Conservation (phyloP, 2,329 filamentous ascomycete species). For the Orbilia quercus region DNA sequence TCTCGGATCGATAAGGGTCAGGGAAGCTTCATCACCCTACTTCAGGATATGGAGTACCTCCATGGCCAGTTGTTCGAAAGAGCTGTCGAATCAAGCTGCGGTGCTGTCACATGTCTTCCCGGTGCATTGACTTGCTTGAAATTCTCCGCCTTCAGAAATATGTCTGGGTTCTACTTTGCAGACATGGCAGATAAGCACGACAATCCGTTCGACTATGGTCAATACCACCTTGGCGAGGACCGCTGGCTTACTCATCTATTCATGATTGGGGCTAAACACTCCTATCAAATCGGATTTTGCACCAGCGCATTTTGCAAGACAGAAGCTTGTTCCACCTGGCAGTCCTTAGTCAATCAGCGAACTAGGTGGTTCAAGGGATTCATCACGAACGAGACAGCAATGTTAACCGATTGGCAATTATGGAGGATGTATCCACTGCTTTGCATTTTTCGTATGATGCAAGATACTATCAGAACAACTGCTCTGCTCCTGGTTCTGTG, state of each 20-base stretch:
- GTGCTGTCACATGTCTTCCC: constrained; percentile 91
- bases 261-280: constrained; percentile 94
- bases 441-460: constrained; percentile 87
- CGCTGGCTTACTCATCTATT: constrained; percentile 97
- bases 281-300: constrained; percentile 97
- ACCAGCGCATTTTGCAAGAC: constrained; percentile 98
- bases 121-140: constrained; percentile 95
- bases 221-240: constrained; percentile 94
- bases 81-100: constrained; percentile 92
- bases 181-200: constrained; percentile 96
- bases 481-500: constrained; percentile 76
- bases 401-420: constrained; percentile 92
- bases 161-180: constrained; percentile 98
- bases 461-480: constrained; percentile 95
- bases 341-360: constrained; percentile 88
- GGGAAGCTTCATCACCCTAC: constrained; percentile 90
- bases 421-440: constrained; percentile 92
- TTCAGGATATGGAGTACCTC: constrained; percentile 98
- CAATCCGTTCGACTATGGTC: constrained; percentile 95
- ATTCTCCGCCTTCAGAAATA: constrained; percentile 93
- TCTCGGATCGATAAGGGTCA: constrained; percentile 95
- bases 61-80: constrained; percentile 96
- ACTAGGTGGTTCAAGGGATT: constrained; percentile 97
- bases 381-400: constrained; percentile 97
- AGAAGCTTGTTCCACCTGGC: constrained; percentile 80